Evolutionary conservation across 768 basidiomycete genomes (phyloP).

Genomic region (Leucocoprinus leucothites): DNA sequence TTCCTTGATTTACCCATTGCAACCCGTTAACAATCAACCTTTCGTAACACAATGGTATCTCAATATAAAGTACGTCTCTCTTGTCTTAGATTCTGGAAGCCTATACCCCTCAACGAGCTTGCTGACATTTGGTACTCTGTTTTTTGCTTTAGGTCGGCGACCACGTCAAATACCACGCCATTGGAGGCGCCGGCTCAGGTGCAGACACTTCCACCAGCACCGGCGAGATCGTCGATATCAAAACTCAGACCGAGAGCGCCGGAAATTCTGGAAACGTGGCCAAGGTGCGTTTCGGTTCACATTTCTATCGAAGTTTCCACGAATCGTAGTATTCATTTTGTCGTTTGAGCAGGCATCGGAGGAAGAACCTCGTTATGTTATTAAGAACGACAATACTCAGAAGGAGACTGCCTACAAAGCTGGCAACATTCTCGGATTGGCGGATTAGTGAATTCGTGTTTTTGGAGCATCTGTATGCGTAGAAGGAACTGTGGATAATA

Average conservation of each 20-base stretch:
- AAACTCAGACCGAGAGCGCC: slow-evolving; percentile 13
- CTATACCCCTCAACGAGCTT: background rate
- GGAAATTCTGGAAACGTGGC: slow-evolving; percentile 4
- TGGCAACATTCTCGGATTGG: slow-evolving; percentile 11
- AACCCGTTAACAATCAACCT: background rate
- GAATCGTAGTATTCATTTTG: no score
- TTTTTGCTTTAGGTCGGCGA: slow-evolving; percentile 7
- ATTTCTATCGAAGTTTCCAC: no score
- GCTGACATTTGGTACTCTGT: background rate
- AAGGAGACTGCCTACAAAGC: slow-evolving; percentile 15
- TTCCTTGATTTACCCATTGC: no score
- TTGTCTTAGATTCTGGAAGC: background rate
- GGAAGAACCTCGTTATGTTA: slow-evolving; percentile 10
- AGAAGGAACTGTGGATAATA: no score
- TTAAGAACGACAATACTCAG: slow-evolving; percentile 14
- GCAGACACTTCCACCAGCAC: slow-evolving; percentile 12
- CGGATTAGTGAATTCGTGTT: background rate
- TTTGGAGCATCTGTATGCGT: background rate
- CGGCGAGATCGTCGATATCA: slow-evolving; percentile 12
- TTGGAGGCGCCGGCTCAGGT: slow-evolving; percentile 7
- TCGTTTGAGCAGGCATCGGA: slow-evolving; percentile 6
- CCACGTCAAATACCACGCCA: slow-evolving; percentile 13
- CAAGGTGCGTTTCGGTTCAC: background rate
- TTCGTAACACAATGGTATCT: background rate
- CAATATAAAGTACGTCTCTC: slow-evolving; percentile 1